Conservation (phyloP, 2,329 filamentous ascomycete genomes). For the Aspergillus sergii region DNA sequence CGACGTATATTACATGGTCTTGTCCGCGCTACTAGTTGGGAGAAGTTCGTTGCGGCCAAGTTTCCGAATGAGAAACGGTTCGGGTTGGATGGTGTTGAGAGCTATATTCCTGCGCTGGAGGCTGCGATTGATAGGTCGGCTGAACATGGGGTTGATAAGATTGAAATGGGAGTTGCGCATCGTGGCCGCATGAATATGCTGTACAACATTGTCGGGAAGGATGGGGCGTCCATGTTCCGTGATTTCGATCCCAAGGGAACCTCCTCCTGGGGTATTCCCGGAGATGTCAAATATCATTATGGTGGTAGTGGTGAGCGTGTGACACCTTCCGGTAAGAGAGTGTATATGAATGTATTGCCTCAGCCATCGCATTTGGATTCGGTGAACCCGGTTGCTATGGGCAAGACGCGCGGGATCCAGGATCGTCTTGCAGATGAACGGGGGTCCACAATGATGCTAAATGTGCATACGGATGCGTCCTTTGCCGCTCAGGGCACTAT, state of each 20-base stretch:
- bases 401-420: constrained; percentile 95
- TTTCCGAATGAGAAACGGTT: constrained; percentile 99
- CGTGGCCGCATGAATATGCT: constrained; percentile 96
- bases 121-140: constrained; percentile 97
- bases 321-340: not conserved
- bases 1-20: constrained; percentile 93
- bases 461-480: constrained; percentile 37
- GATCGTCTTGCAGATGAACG: constrained; percentile 98
- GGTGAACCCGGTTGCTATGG: constrained; percentile 94
- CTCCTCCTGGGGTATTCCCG: constrained; percentile 57
- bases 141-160: constrained; percentile 97
- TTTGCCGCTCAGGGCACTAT: constrained; percentile 96
- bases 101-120: constrained; percentile 98
- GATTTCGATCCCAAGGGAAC: constrained; percentile 94
- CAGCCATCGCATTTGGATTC: constrained; percentile 91
- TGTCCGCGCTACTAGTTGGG: constrained; percentile 98
- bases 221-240: constrained; percentile 98
- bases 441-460: constrained; percentile 90
- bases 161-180: constrained; percentile 67
- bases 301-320: not conserved
- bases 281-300: constrained; percentile 98
- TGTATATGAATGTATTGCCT: not conserved
- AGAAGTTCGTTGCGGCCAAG: constrained; percentile 91
- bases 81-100: constrained; percentile 95
- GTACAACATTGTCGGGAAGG: constrained; percentile 97